phyloP scores from a whole-genome alignment of 1,284 basidiomycete species.

The Moesziomyces parantarcticus region DNA sequence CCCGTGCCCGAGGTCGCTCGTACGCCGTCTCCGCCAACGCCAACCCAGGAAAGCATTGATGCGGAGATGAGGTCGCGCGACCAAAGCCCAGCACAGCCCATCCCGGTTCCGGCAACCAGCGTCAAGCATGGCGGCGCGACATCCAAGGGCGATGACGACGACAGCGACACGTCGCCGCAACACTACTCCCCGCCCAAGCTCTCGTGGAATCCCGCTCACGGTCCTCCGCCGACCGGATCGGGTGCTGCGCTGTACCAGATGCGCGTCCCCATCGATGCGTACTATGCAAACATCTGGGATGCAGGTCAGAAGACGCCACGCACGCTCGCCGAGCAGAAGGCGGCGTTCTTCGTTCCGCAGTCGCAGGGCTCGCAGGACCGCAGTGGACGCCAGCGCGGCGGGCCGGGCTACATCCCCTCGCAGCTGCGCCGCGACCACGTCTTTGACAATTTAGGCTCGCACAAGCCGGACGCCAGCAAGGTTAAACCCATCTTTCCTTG shows the following conservation, averaged over 20 bases:
- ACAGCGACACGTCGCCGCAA: slow-evolving; percentile 26
- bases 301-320: slow-evolving; percentile 46
- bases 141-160: slow-evolving; percentile 4
- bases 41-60: slow-evolving; percentile 37
- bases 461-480: slow-evolving; percentile 77
- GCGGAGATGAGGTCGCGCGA: slow-evolving; percentile 16
- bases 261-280: slow-evolving; percentile 69
- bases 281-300: slow-evolving; percentile 72
- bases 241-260: slow-evolving; percentile 68
- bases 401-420: slow-evolving; percentile 69
- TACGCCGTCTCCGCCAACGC: slow-evolving; percentile 53
- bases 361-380: slow-evolving; percentile 2
- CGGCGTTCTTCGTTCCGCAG: slow-evolving; percentile 73
- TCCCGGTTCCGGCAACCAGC: slow-evolving; percentile 6
- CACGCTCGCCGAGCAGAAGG: slow-evolving; percentile 45
- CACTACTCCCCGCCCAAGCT: slow-evolving; percentile 61
- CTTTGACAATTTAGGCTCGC: slow-evolving; percentile 69
- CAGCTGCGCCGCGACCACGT: slow-evolving; percentile 74
- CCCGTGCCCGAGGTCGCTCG: slow-evolving; percentile 69
- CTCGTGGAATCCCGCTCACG: slow-evolving; percentile 70
- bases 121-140: slow-evolving; percentile 6
- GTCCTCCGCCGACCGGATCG: slow-evolving; percentile 69
- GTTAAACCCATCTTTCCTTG: slow-evolving; percentile 90
- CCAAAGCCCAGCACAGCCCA: slow-evolving; percentile 2
- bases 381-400: slow-evolving; percentile 25